These are phyloP conservation scores for Nicotiana tabacum DNA, from an alignment of 257 asterid species.

Conservation along the genomic window DNA sequence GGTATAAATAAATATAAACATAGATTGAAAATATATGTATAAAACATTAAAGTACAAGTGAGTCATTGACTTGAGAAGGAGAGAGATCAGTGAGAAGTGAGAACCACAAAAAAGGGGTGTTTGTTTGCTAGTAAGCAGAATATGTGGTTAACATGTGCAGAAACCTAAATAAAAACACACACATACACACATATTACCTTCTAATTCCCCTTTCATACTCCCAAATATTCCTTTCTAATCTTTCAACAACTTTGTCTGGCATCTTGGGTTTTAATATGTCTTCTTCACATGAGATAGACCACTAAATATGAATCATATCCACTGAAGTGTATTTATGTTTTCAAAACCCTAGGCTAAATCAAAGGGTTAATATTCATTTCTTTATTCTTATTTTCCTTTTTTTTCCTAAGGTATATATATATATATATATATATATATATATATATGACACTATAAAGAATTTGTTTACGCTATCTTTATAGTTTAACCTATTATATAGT, in stretches of 20 bases:
- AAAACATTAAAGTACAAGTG: conserved; percentile 33
- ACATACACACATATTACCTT: conserved; percentile 47
- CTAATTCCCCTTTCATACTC: conserved; percentile 76
- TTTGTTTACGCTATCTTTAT: background rate
- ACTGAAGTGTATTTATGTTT: conserved; percentile 10
- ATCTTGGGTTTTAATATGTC: conserved; percentile 69
- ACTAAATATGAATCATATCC: conserved; percentile 19
- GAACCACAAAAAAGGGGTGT: conserved; percentile 35
- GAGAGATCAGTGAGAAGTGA: conserved; percentile 15
- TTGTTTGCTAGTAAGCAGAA: conserved; percentile 39
- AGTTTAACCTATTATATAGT: background rate
- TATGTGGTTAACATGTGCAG: conserved; percentile 29
- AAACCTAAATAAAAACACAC: conserved; percentile 30
- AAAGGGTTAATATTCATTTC: conserved; percentile 16
- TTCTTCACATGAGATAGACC: conserved; percentile 39
- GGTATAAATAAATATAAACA: background rate
- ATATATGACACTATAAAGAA: background rate
- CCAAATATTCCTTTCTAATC: conserved; percentile 80
- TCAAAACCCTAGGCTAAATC: conserved; percentile 84
- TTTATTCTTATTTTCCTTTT: conserved; percentile 9
- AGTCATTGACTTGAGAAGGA: conserved; percentile 43
- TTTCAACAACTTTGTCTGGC: conserved; percentile 79
- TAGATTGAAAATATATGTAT: background rate
- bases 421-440: too few species aligned
- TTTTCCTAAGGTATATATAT: conserved; percentile 3